Conservation (phyloP, 345 rosid genomes). For the Citrus hindsii region DNA sequence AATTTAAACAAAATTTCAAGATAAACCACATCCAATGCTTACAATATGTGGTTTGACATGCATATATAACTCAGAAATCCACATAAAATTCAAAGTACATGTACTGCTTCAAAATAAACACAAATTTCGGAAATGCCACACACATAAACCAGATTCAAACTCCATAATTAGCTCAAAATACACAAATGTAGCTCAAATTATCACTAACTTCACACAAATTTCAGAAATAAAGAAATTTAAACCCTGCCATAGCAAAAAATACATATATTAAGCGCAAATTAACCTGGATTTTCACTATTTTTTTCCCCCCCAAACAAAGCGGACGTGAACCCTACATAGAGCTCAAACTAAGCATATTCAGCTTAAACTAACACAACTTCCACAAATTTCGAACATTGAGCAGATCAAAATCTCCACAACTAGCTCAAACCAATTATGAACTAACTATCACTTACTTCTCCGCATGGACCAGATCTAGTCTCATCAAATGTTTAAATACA, state of each 20-base stretch:
- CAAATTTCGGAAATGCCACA: not conserved
- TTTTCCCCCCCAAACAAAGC: not conserved
- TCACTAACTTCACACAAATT: not conserved
- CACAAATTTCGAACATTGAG: conserved; percentile 3
- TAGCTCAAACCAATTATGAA: not conserved
- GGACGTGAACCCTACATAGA: no score
- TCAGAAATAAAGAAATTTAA: conserved; percentile 8
- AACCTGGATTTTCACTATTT: not conserved
- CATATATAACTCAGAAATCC: not conserved
- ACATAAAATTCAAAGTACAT: not conserved
- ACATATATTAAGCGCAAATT: conserved; percentile 6
- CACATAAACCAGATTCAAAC: not conserved
- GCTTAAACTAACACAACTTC: not conserved
- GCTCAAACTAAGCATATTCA: not conserved
- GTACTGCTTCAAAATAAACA: not conserved
- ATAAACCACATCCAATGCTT: not conserved
- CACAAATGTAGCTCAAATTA: not conserved
- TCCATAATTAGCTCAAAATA: not conserved
- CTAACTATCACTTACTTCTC: not conserved
- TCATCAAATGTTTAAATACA: not conserved
- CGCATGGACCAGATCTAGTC: not conserved
- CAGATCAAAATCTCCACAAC: not conserved
- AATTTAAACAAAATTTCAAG: not conserved
- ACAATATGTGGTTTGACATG: not conserved
- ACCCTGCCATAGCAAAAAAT: not conserved